Conservation (phyloP, 306 rosid species). For the Cucumis melo region DNA sequence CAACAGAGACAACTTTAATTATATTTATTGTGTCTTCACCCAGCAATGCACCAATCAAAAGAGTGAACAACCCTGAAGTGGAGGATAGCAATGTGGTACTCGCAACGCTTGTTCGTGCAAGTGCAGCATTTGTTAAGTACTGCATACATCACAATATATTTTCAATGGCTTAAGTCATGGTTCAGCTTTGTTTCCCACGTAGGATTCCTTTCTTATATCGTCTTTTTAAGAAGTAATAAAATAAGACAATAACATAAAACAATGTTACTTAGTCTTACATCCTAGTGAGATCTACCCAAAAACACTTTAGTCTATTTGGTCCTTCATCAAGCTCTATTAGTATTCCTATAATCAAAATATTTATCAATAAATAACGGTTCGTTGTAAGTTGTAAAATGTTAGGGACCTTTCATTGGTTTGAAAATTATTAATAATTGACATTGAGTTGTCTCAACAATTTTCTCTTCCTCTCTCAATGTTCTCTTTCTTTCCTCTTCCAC, state of each 20-base stretch:
- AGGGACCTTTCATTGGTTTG: neutral
- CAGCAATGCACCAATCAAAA: slow-evolving; percentile 15
- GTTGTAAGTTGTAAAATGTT: neutral
- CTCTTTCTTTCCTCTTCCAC: neutral
- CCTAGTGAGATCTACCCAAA: neutral
- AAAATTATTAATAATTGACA: neutral
- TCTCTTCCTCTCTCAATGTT: neutral
- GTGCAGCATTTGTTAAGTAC: slow-evolving; percentile 21
- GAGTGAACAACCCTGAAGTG: slow-evolving; percentile 18
- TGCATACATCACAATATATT: slow-evolving; percentile 1
- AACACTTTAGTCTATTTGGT: neutral
- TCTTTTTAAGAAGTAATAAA: neutral
- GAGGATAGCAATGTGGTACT: slow-evolving; percentile 17
- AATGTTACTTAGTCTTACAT: neutral
- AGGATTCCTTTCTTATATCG: neutral
- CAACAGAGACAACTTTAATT: slow-evolving; percentile 12
- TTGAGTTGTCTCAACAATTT: neutral
- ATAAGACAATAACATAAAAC: neutral
- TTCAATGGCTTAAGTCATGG: neutral
- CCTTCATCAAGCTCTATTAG: neutral
- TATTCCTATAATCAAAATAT: neutral
- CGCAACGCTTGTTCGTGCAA: slow-evolving; percentile 18
- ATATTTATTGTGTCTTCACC: slow-evolving; percentile 15
- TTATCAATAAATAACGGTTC: neutral
- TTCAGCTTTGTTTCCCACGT: neutral